Evolutionary conservation across 129 eudicot genomes (phyloP).

Genomic region (Helianthus annuus): HanXRQr2.0-SUNRISE NC_035448.2:171241721-171242220

Average conservation of each 20-base stretch:
- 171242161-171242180: constrained; percentile 78
- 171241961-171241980: constrained; percentile 75
- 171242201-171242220: constrained; percentile 43
- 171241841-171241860: constrained; percentile 81
- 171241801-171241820: constrained; percentile 69
- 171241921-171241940: constrained; percentile 62
- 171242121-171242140: constrained; percentile 45
- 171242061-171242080: constrained; percentile 95
- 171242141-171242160: constrained; percentile 51
- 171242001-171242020: constrained; percentile 71
- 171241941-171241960: constrained; percentile 66
- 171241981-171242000: constrained; percentile 78
- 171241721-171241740: constrained; percentile 81
- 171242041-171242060: constrained; percentile 93
- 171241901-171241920: constrained; percentile 69
- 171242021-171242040: constrained; percentile 81
- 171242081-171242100: constrained; percentile 61
- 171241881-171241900: constrained; percentile 69
- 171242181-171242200: constrained; percentile 41
- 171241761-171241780: constrained; percentile 87
- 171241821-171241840: constrained; percentile 87
- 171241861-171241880: constrained; percentile 93
- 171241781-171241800: constrained; percentile 88
- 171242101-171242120: constrained; percentile 65
- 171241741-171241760: constrained; percentile 98